A percentile compares a stretch with the other conserved stretches of the same genome.
Conservation (phyloP, 345 rosid genomes). For the Citrus glauca region DNA sequence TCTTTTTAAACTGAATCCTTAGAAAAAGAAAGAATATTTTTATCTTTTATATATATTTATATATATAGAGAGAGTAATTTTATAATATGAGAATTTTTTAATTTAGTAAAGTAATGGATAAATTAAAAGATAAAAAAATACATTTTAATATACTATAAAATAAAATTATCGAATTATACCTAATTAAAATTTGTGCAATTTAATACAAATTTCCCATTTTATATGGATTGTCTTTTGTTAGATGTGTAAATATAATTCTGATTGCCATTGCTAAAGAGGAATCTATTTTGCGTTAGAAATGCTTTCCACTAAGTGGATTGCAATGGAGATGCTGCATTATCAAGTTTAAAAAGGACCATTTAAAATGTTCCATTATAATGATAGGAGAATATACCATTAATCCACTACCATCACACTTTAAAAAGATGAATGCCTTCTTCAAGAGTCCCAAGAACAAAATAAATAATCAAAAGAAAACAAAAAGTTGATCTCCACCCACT, state of each 20-base stretch:
- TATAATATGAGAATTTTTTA: too few relatives aligned
- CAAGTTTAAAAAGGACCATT: conserved; percentile 18
- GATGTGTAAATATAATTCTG: not conserved
- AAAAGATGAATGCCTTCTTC: not conserved
- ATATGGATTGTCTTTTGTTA: not conserved
- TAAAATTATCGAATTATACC: not conserved
- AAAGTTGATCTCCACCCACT: conserved; percentile 9
- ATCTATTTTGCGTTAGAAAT: conserved; percentile 9
- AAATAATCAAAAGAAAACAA: not conserved
- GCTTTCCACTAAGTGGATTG: conserved; percentile 18
- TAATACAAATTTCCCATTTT: not conserved
- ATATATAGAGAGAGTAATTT: too few relatives aligned
- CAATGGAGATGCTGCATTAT: conserved; percentile 29
- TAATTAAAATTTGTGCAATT: not conserved
- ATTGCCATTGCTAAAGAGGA: conserved; percentile 8
- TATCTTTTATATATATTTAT: too few relatives aligned
- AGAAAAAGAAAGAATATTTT: too few relatives aligned
- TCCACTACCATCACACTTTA: not conserved
- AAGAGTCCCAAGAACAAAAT: not conserved
- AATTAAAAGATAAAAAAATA: too few relatives aligned
- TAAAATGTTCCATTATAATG: conserved; percentile 25
- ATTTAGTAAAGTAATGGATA: too few relatives aligned
- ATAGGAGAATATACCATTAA: conserved; percentile 14
- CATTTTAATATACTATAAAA: not conserved
- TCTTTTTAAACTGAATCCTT: too few relatives aligned